A percentile compares a stretch with the other conserved stretches of the same genome.
Conservation (phyloP, 768 basidiomycete species). For the Serendipita sp. region DNA sequence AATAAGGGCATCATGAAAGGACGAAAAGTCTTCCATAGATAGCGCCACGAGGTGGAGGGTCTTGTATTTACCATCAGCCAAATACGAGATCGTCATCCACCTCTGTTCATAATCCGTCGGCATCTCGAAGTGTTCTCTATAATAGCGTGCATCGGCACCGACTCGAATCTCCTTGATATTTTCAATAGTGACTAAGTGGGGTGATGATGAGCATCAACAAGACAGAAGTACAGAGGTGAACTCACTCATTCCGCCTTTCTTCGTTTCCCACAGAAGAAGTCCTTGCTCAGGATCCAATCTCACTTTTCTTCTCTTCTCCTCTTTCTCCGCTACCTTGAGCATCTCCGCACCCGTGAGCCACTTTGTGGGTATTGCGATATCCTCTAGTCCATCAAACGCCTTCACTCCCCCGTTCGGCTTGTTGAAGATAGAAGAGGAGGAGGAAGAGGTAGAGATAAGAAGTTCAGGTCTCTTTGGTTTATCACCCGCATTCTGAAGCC, state of each 20-base stretch:
- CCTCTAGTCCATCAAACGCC: not conserved
- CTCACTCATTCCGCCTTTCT: conserved; percentile 49
- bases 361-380: not conserved
- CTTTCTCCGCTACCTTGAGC: conserved; percentile 71
- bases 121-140: conserved; percentile 54
- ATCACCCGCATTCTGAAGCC: not conserved
- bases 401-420: not conserved
- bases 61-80: conserved; percentile 63
- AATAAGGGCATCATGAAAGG: not conserved
- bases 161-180: conserved; percentile 75
- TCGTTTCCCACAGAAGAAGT: conserved; percentile 64
- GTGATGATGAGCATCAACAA: not conserved
- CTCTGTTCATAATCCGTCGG: conserved; percentile 44
- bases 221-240: conserved; percentile 12
- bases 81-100: conserved; percentile 80
- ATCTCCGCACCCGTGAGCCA: conserved; percentile 41
- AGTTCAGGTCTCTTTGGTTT: not conserved
- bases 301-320: conserved; percentile 55
- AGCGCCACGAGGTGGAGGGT: conserved; percentile 72
- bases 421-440: not conserved
- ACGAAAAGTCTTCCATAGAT: conserved; percentile 40
- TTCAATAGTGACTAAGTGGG: conserved; percentile 63
- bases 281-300: conserved; percentile 67
- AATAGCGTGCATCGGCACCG: conserved; percentile 51
- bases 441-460: not conserved